phyloP scores from a whole-genome alignment of 306 rosid species.

The Lagenaria siceraria region DNA sequence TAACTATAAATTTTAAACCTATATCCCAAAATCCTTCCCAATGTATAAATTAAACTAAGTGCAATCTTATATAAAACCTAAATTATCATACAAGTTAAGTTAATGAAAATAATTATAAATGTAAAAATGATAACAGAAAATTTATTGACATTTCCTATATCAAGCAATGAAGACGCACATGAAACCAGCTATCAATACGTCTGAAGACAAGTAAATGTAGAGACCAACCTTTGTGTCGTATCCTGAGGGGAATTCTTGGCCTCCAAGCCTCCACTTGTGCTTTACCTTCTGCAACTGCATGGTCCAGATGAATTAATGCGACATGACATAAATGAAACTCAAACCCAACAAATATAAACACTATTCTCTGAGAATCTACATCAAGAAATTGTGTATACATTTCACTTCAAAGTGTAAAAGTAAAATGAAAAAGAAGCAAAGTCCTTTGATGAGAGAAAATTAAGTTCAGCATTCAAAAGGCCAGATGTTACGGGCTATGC shows the following conservation, averaged over 20 bases:
- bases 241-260: neutral
- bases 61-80: neutral
- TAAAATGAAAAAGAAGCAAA: neutral
- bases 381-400: neutral
- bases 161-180: neutral
- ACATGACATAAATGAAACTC: neutral
- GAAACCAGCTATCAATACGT: neutral
- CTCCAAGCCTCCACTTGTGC: constrained; percentile 1
- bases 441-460: neutral
- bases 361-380: neutral
- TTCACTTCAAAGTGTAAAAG: neutral
- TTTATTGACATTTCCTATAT: neutral
- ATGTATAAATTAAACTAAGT: neutral
- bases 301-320: constrained; percentile 2
- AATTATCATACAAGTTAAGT: neutral
- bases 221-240: neutral
- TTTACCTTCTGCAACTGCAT: neutral
- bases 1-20: no score
- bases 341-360: neutral
- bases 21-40: no score
- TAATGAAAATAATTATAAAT: neutral
- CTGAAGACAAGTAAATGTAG: neutral
- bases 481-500: neutral
- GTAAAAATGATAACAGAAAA: neutral
- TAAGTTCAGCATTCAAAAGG: neutral